A percentile compares a stretch with the other conserved stretches of the same genome.
phyloP scores from a whole-genome alignment of 805 yeast species.

The Spathaspora boniae region DNA sequence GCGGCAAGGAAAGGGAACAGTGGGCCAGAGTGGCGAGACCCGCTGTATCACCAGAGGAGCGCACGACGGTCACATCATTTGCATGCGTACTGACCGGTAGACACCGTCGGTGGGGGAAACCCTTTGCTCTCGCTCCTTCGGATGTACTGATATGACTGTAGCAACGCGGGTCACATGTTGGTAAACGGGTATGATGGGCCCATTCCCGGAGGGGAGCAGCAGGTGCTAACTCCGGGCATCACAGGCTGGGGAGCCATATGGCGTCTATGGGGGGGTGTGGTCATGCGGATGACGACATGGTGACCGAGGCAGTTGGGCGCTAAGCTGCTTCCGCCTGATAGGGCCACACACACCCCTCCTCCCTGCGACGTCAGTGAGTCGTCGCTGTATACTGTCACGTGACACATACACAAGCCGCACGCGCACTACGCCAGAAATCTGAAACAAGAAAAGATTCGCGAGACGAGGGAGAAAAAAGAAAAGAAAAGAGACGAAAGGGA shows the following conservation, averaged over 20 bases:
- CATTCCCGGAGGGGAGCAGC: no score
- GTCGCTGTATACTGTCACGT: no score
- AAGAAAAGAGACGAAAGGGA: constrained; percentile 1
- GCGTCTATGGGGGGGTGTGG: background rate
- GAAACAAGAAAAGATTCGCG: constrained; percentile 2
- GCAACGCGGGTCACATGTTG: no score
- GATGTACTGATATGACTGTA: no score
- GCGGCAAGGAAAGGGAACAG: background rate
- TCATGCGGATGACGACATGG: background rate
- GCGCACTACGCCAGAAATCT: constrained; percentile 3
- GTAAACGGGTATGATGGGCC: no score
- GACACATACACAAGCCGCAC: constrained; percentile 1
- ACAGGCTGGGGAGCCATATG: background rate
- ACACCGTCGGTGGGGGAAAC: background rate
- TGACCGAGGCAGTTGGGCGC: constrained; percentile 5
- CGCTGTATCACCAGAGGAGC: background rate
- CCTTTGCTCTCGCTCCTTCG: no score
- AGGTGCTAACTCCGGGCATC: no score
- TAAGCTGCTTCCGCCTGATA: background rate
- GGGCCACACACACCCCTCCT: no score
- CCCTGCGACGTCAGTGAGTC: no score
- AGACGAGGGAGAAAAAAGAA: constrained; percentile 4
- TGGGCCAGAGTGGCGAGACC: no score
- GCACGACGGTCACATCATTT: background rate
- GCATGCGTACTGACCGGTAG: background rate